phyloP scores from a whole-genome alignment of 345 rosid species.

The Rubroshorea leprosula region DNA sequence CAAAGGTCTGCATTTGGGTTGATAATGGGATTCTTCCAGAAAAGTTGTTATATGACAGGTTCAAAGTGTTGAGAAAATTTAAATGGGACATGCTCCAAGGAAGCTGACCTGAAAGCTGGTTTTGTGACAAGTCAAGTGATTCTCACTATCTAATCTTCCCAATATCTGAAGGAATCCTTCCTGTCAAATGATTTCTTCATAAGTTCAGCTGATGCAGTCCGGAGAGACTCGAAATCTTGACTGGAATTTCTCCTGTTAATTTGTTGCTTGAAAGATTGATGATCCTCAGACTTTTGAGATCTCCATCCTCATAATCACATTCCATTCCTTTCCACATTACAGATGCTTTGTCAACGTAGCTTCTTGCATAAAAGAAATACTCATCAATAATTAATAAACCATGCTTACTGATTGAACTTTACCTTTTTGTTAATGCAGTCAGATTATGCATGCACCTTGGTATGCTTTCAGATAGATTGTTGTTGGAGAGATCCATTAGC shows the following conservation, averaged over 20 bases:
- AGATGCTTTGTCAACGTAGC: too few species aligned
- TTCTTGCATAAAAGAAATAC: too few species aligned
- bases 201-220: not conserved
- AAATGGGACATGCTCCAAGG: not conserved
- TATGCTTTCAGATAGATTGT: not conserved
- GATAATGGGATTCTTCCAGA: slow-evolving; percentile 22
- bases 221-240: not conserved
- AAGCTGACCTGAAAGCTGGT: not conserved
- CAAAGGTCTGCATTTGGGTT: slow-evolving; percentile 16
- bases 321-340: too few species aligned
- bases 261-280: too few species aligned
- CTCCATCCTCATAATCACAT: too few species aligned
- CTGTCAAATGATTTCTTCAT: not conserved
- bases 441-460: not conserved
- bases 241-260: too few species aligned
- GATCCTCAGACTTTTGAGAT: too few species aligned
- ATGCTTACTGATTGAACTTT: slow-evolving; percentile 5
- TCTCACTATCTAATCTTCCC: not conserved
- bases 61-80: slow-evolving; percentile 16
- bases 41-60: slow-evolving; percentile 20
- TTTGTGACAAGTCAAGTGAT: not conserved
- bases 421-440: not conserved
- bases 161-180: not conserved
- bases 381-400: too few species aligned
- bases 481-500: not conserved